Conservation (phyloP, 192 early-diverging fungal genomes). For the Allomyces javanicus region DNA sequence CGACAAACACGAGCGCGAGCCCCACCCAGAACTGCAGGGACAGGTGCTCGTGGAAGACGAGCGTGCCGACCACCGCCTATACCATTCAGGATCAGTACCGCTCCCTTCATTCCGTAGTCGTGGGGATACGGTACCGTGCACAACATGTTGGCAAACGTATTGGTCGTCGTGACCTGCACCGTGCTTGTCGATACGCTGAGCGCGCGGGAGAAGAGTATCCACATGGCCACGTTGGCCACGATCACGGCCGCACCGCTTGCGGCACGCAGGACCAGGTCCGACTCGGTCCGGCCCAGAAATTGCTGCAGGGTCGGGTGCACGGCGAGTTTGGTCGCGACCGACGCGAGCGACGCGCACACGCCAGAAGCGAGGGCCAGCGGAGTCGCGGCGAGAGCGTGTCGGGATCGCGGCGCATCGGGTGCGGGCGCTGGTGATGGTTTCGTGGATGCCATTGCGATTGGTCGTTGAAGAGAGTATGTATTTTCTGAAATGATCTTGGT, state of each 20-base stretch:
- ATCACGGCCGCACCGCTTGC: neutral
- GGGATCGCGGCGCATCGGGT: no score
- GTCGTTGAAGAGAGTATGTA: no score
- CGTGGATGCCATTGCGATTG: no score
- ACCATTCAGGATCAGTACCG: no score
- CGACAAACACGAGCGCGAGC: no score
- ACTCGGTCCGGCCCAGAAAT: neutral
- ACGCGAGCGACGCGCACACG: neutral
- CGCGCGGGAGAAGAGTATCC: neutral
- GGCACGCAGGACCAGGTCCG: neutral
- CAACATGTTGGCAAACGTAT: neutral
- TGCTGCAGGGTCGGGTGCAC: neutral
- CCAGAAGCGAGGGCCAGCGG: neutral
- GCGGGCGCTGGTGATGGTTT: no score
- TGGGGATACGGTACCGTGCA: neutral
- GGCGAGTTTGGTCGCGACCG: neutral
- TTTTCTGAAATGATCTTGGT: no score
- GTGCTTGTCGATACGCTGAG: neutral
- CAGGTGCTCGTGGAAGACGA: no score
- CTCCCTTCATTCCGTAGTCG: no score
- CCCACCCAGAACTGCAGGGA: no score
- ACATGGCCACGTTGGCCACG: neutral
- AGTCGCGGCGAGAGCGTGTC: no score
- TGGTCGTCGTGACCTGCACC: neutral
- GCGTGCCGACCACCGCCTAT: no score